These are phyloP conservation scores for Phytophthora uliginosa DNA, from an alignment of 352 stramenopile genomes.

Conservation along the genomic window DNA sequence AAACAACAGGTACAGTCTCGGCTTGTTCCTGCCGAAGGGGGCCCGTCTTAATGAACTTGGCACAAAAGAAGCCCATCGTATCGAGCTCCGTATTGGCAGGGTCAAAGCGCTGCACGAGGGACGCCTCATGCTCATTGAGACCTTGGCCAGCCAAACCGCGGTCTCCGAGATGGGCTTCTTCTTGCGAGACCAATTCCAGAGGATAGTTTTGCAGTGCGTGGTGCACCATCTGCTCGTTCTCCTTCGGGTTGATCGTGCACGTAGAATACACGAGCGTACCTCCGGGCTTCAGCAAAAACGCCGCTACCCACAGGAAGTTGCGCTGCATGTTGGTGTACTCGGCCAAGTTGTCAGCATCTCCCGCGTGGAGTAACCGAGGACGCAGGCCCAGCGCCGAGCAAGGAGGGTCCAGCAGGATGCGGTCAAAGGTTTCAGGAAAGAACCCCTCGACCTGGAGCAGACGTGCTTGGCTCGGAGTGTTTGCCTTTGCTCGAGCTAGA, in stretches of 20 bases:
- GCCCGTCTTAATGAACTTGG: constrained; percentile 92
- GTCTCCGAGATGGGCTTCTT: constrained; percentile 63
- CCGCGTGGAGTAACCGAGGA: constrained; percentile 90
- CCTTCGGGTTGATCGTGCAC: constrained; percentile 94
- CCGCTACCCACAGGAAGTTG: constrained; percentile 90
- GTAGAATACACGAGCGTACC: constrained; percentile 96
- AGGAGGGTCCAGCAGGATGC: constrained; percentile 94
- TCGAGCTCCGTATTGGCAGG: constrained; percentile 79
- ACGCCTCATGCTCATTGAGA: constrained; percentile 74
- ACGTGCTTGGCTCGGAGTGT: constrained; percentile 58
- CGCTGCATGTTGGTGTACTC: constrained; percentile 90
- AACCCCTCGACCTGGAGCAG: constrained; percentile 91
- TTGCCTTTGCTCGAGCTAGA: constrained; percentile 59
- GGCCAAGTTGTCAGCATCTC: constrained; percentile 73
- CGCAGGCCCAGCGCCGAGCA: constrained; percentile 94
- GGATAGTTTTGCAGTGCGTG: constrained; percentile 92
- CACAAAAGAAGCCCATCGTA: constrained; percentile 96
- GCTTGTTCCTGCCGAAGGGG: constrained; percentile 44
- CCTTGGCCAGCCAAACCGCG: constrained; percentile 80
- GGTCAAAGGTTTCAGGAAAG: constrained; percentile 94
- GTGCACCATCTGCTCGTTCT: constrained; percentile 95
- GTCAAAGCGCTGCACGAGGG: constrained; percentile 92
- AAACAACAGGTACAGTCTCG: constrained; percentile 3
- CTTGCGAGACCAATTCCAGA: constrained; percentile 80
- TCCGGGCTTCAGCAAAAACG: constrained; percentile 91